A percentile compares a stretch with the other conserved stretches of the same genome.
Evolutionary conservation across 2,329 filamentous ascomycete genomes (phyloP).

Genomic region (Purpureocillium lavendulum): DNA sequence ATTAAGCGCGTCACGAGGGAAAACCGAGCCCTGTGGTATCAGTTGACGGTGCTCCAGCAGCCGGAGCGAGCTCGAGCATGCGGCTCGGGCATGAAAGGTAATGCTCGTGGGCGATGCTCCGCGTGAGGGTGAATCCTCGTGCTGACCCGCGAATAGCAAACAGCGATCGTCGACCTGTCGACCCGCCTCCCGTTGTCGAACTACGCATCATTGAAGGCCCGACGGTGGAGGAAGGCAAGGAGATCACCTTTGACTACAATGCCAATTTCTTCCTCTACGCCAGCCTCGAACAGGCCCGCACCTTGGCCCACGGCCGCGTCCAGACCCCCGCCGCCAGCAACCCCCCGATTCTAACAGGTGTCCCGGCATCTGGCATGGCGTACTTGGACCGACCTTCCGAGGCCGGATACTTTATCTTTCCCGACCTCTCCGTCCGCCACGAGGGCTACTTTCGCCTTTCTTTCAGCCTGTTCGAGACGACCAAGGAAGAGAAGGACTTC

Average conservation of each 20-base stretch:
- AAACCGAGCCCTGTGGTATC: constrained; percentile 72
- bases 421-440: constrained; percentile 89
- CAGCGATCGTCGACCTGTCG: constrained; percentile 78
- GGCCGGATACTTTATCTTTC: constrained; percentile 93
- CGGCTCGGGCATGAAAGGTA: constrained; percentile 91
- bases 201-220: constrained; percentile 74
- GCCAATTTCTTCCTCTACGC: constrained; percentile 97
- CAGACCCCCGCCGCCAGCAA: constrained; percentile 58
- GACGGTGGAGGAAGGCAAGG: constrained; percentile 50
- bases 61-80: constrained; percentile 91
- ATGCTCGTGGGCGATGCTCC: too few species aligned
- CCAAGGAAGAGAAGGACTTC: constrained; percentile 75
- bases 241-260: constrained; percentile 85
- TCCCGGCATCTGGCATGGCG: constrained; percentile 90
- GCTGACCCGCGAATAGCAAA: constrained; percentile 22
- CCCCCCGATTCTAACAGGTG: constrained; percentile 82
- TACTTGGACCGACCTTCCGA: constrained; percentile 80
- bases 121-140: too few species aligned
- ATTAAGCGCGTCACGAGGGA: constrained; percentile 52
- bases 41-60: constrained; percentile 82
- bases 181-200: constrained; percentile 90
- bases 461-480: constrained; percentile 90
- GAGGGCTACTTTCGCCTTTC: constrained; percentile 87
- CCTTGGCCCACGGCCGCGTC: constrained; percentile 73
- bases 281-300: constrained; percentile 78